A percentile compares a stretch with the other conserved stretches of the same genome.
These are phyloP conservation scores for Pterocarpus macrocarpus DNA, from an alignment of 306 rosid genomes.

Conservation along the genomic window DNA sequence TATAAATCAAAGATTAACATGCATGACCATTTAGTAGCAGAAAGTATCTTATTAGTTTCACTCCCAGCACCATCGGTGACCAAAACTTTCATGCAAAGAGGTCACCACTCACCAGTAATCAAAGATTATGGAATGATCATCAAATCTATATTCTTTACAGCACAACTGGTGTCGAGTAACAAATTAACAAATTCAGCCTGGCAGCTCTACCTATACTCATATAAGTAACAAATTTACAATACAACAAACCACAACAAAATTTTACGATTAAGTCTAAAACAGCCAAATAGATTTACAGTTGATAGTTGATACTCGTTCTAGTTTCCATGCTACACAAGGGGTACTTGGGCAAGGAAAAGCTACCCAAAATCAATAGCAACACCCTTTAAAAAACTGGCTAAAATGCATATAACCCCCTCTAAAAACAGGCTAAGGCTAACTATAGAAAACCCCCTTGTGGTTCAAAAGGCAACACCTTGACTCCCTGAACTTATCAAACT, in stretches of 20 bases:
- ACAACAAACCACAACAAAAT: neutral
- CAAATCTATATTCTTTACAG: conserved; percentile 2
- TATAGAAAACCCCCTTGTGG: neutral
- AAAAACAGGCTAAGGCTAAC: neutral
- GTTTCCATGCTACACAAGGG: neutral
- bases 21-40: neutral
- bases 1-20: neutral
- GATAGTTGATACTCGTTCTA: neutral
- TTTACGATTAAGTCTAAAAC: neutral
- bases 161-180: conserved; percentile 5
- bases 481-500: neutral
- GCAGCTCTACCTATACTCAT: conserved; percentile 2
- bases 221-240: neutral
- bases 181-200: neutral
- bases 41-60: conserved; percentile 5
- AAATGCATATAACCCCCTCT: neutral
- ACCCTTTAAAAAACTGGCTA: neutral
- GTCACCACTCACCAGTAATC: neutral
- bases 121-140: neutral
- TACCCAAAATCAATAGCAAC: neutral
- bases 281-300: neutral
- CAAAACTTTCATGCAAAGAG: neutral
- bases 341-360: neutral
- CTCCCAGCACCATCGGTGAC: neutral
- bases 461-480: neutral